phyloP scores from a whole-genome alignment of 2,329 filamentous ascomycete species.

The Aspergillus tamarii region DNA sequence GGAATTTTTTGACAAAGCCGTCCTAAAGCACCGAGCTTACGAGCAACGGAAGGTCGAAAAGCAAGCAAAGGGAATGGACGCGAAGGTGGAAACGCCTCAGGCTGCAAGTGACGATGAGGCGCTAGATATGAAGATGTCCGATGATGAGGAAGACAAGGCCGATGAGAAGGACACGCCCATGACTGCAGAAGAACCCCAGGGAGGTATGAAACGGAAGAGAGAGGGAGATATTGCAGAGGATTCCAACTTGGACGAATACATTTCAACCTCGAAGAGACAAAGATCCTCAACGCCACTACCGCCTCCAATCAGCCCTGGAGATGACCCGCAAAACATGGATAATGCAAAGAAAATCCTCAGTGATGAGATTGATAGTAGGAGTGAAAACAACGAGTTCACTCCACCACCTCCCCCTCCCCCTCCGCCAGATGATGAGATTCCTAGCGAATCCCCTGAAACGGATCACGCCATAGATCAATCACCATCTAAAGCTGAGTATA shows the following conservation, averaged over 20 bases:
- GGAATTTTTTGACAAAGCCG: constrained; percentile 84
- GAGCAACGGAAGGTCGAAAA: constrained; percentile 66
- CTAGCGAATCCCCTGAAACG: constrained; percentile 11
- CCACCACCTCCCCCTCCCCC: constrained; percentile 35
- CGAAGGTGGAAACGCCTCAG: constrained; percentile 28
- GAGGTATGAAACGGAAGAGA: constrained; percentile 65
- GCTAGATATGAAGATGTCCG: constrained; percentile 45
- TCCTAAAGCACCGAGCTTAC: constrained; percentile 71
- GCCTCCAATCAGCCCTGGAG: constrained; percentile 26
- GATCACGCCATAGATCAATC: constrained; percentile 19
- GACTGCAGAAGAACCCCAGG: constrained; percentile 6
- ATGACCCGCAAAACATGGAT: constrained; percentile 12
- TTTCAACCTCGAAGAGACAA: constrained; percentile 59
- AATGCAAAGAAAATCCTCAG: constrained; percentile 23
- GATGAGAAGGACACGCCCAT: constrained; percentile 17
- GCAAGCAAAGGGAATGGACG: constrained; percentile 33
- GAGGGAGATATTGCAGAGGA: constrained; percentile 43
- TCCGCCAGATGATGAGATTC: constrained; percentile 32
- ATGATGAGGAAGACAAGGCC: constrained; percentile 39
- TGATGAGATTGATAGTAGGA: constrained; percentile 25
- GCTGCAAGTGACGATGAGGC: constrained; percentile 22
- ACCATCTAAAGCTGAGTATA: constrained; percentile 6
- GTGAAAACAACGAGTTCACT: constrained; percentile 21
- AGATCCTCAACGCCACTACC: constrained; percentile 45
- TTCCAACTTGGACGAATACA: constrained; percentile 34